phyloP scores from a whole-genome alignment of 2,329 filamentous ascomycete genomes.

The Orbilia brochopaga region DNA sequence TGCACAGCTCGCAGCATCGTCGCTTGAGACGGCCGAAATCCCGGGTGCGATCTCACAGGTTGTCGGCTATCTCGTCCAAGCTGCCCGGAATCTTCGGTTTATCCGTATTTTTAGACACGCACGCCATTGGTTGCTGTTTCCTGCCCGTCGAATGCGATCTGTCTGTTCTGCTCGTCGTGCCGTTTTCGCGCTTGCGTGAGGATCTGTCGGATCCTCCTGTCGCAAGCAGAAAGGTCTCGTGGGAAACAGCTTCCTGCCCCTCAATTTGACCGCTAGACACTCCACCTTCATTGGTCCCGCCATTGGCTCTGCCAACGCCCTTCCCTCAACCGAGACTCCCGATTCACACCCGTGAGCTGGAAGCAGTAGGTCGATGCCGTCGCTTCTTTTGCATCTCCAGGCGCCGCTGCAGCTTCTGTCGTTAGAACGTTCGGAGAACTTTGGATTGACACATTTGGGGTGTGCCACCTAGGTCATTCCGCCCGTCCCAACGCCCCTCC shows the following conservation, averaged over 20 bases:
- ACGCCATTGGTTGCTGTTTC: conserved; percentile 4
- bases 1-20: conserved; percentile 1
- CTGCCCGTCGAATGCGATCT: background rate
- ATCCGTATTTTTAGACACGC: conserved; percentile 3
- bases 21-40: conserved; percentile 8
- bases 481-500: conserved; percentile 5
- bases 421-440: conserved; percentile 4
- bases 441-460: conserved; percentile 40
- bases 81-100: background rate
- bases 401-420: conserved; percentile 23
- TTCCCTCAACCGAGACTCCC: conserved; percentile 35
- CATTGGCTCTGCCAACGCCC: conserved; percentile 5
- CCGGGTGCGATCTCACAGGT: background rate
- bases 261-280: conserved; percentile 7
- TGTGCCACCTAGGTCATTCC: conserved; percentile 22
- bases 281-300: conserved; percentile 9
- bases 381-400: conserved; percentile 16
- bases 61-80: conserved; percentile 3
- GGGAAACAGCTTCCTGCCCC: conserved; percentile 6
- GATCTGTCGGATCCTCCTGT: conserved; percentile 15
- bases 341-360: conserved; percentile 37
- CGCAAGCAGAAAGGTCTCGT: conserved; percentile 17
- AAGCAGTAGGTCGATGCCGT: conserved; percentile 38
- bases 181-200: background rate
- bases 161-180: conserved; percentile 5